Evolutionary conservation across 805 yeast genomes (phyloP), one percentile per base, ranked within the genome.

Genomic region (Kodamaea hsintzibuensis): DNA sequence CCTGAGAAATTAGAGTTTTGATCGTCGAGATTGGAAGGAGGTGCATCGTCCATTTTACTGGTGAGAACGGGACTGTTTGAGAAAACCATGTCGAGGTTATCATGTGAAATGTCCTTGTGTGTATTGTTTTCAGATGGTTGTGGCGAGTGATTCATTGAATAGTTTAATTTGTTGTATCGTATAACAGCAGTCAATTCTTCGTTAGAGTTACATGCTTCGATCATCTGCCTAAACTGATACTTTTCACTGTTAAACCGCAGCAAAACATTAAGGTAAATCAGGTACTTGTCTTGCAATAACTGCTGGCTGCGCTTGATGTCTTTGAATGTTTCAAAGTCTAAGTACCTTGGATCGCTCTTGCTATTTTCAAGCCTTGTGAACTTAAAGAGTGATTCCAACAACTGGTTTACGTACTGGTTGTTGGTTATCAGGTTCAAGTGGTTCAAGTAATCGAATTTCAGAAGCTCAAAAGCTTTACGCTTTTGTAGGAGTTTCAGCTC

Each of bases 371-470:
- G 45, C 47, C 60, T 62, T 3, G 69, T 58, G 51, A 73, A 74
- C 52, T 72, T 73, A 60, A 75, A 70, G 18, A 74, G 54, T 48
- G 63, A 65, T 50, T 75, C 79, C 19, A 70, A 56, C 7, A 74
- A 64, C 51, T 67, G 71, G 59, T 74, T 74, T 43, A 71, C 62
- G 55, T 74, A 74, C 55, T 75, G 78, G 57, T 74, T 74, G 58
- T 74, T 75, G 8, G 70, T 61, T 7, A 72, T 62, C 51, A 62
- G 60, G 35, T 69, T 73, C 49, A 81, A 61, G 42, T 70, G 72
- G 56, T 74, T 76, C 60, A 75, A 67, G 62, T 81, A 81, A 50
- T 79, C 81, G 51, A 77, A 71, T 53, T 81, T 75, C 10, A 73
- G 67, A 1, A 77, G 59, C 54, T 80, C 82, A 59, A 76, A 80